Evolutionary conservation across 345 rosid species (phyloP).

Genomic region (Populus nigra): DNA sequence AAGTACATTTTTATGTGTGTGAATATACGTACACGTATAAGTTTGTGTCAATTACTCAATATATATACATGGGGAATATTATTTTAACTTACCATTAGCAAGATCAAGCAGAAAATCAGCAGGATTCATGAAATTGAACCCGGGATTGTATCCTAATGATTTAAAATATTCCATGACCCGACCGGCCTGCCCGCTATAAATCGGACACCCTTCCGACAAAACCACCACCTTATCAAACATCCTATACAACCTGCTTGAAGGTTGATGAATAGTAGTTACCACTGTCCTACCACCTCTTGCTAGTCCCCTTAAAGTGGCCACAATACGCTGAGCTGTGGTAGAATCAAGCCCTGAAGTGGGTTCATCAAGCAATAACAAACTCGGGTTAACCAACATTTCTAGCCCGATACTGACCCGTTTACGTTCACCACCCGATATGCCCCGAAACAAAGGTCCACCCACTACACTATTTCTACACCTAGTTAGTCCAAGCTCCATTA

Average conservation of each 20-base stretch:
- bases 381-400: slow-evolving; percentile 89
- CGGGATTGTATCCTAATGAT: slow-evolving; percentile 60
- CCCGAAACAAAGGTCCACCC: slow-evolving; percentile 75
- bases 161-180: slow-evolving; percentile 73
- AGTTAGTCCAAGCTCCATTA: slow-evolving; percentile 66
- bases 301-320: slow-evolving; percentile 50
- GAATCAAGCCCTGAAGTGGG: slow-evolving; percentile 96
- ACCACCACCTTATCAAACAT: slow-evolving; percentile 85
- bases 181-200: slow-evolving; percentile 61
- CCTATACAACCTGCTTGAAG: slow-evolving; percentile 72
- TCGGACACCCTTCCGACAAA: slow-evolving; percentile 70
- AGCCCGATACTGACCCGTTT: slow-evolving; percentile 87
- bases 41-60: background rate
- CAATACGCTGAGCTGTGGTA: slow-evolving; percentile 73
- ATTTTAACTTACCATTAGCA: slow-evolving; percentile 62
- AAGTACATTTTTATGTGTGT: background rate
- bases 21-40: background rate
- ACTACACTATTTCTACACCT: slow-evolving; percentile 59
- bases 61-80: background rate
- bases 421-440: slow-evolving; percentile 87
- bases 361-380: slow-evolving; percentile 78
- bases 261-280: slow-evolving; percentile 84
- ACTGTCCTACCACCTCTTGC: slow-evolving; percentile 82
- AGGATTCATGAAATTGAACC: slow-evolving; percentile 63
- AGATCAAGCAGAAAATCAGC: slow-evolving; percentile 94